A percentile compares a stretch with the other conserved stretches of the same genome.
Conservation (phyloP, 2,329 filamentous ascomycete genomes). For the Pyricularia grisea region DNA sequence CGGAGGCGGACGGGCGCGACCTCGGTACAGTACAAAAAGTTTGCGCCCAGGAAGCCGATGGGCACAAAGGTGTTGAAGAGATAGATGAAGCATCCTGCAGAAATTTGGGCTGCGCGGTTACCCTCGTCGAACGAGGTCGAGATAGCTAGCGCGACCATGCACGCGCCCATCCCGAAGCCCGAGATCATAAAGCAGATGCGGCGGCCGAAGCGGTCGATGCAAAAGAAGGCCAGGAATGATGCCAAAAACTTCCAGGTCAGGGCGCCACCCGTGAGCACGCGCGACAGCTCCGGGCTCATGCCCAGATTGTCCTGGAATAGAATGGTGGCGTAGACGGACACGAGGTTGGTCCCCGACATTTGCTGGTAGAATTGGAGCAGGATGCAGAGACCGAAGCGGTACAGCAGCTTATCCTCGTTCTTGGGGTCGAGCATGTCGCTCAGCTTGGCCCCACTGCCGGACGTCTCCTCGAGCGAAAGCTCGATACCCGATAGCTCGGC, state of each 20-base stretch:
- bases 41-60: conserved; percentile 47
- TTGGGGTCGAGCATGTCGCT: conserved; percentile 32
- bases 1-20: conserved; percentile 41
- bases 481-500: conserved; percentile 16
- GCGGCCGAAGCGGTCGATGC: conserved; percentile 40
- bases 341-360: conserved; percentile 36
- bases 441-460: conserved; percentile 23
- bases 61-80: conserved; percentile 51
- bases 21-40: conserved; percentile 51
- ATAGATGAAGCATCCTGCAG: conserved; percentile 46
- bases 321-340: conserved; percentile 34
- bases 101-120: conserved; percentile 36
- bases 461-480: conserved; percentile 34
- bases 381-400: conserved; percentile 40
- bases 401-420: conserved; percentile 38
- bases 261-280: conserved; percentile 33
- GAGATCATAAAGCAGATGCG: conserved; percentile 41
- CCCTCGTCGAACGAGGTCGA: conserved; percentile 35
- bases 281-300: conserved; percentile 23
- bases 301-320: conserved; percentile 30
- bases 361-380: conserved; percentile 40
- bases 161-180: conserved; percentile 41
- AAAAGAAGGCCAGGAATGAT: conserved; percentile 36
- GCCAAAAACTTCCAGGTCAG: conserved; percentile 47
- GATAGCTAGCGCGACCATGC: conserved; percentile 43